Percentiles rank a stretch among this genome's conserved stretches.
phyloP scores from a whole-genome alignment of 1,139 yeast genomes.

The Yamadazyma epiphylla region DNA sequence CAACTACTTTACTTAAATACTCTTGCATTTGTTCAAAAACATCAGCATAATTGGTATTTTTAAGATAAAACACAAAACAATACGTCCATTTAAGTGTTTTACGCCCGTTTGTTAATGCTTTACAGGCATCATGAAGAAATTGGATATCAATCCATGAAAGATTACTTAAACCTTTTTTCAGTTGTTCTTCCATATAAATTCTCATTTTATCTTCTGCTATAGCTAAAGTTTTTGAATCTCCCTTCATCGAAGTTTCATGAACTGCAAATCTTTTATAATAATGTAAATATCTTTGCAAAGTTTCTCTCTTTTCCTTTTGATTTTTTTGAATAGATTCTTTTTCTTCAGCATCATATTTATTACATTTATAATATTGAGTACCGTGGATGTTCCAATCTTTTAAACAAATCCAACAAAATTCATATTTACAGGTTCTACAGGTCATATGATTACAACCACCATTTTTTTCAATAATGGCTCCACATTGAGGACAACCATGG shows the following conservation, averaged over 20 bases:
- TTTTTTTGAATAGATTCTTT: conserved; percentile 27
- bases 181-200: conserved; percentile 45
- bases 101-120: conserved; percentile 63
- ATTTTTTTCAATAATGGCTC: conserved; percentile 65
- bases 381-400: conserved; percentile 78
- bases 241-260: conserved; percentile 74
- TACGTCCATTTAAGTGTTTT: conserved; percentile 89
- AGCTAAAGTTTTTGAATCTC: conserved; percentile 63
- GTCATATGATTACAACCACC: conserved; percentile 98
- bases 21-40: conserved; percentile 77
- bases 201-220: conserved; percentile 64
- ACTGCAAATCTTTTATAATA: conserved; percentile 72
- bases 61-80: conserved; percentile 71
- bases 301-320: conserved; percentile 32
- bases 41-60: conserved; percentile 44
- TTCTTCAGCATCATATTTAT: conserved; percentile 46
- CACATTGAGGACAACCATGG: conserved; percentile 73
- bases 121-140: conserved; percentile 71
- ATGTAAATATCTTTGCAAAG: conserved; percentile 67
- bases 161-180: conserved; percentile 14
- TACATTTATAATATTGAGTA: conserved; percentile 63
- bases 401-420: conserved; percentile 93
- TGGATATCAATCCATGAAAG: conserved; percentile 90
- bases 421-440: conserved; percentile 70
- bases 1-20: conserved; percentile 70